These are phyloP conservation scores for Tetradesmus obliquus DNA, from an alignment of 139 green algal genomes.

Conservation along the genomic window DNA sequence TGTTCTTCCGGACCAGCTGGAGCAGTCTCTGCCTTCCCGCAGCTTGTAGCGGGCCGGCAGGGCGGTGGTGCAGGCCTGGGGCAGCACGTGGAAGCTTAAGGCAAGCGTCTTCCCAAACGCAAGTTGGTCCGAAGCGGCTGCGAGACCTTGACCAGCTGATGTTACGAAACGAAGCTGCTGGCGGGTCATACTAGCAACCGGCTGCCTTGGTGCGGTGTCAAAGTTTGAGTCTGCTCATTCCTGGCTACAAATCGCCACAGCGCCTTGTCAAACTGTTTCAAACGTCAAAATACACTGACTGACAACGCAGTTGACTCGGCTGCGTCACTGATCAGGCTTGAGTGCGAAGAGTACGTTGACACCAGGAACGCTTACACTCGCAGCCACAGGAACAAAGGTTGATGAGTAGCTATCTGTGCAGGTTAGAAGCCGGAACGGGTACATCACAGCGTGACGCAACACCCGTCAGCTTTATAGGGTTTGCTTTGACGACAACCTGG, in stretches of 20 bases:
- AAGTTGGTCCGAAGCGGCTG: not conserved
- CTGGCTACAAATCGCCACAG: not conserved
- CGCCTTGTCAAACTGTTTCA: not conserved
- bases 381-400: no score
- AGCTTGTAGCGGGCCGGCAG: conserved; percentile 14
- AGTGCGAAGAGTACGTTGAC: not conserved
- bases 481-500: not conserved
- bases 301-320: not conserved
- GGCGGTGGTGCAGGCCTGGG: conserved; percentile 12
- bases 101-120: not conserved
- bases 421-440: no score
- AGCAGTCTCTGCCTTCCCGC: not conserved
- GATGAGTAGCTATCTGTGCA: no score
- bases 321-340: not conserved
- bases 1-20: not conserved
- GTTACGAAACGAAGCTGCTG: not conserved
- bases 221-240: not conserved
- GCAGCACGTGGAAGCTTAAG: not conserved
- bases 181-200: not conserved
- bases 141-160: not conserved
- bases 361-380: not conserved
- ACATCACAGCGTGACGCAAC: not conserved
- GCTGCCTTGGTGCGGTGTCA: not conserved
- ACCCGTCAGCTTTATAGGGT: not conserved
- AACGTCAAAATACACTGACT: not conserved